Evolutionary conservation across 1,284 basidiomycete genomes (phyloP), one percentile per base, ranked within the genome.

Genomic region (Apiotrichum mycotoxinovorans): DNA sequence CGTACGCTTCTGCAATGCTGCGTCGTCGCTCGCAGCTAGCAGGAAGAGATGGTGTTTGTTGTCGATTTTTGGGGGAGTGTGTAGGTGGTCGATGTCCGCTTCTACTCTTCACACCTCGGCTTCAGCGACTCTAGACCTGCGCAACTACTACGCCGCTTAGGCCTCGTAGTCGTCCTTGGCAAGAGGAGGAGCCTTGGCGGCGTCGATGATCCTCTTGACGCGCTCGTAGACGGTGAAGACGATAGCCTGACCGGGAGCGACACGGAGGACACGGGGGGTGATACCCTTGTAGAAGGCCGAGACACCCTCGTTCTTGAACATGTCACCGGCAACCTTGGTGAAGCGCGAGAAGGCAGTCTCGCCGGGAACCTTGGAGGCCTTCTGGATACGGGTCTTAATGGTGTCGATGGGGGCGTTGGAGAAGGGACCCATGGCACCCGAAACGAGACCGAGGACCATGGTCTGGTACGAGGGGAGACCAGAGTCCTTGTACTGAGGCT

Each of bases 321-420:
- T 97, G 56, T 95, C 92, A 23, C 78, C 76, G 35, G 91, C 86
- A 61, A 98, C 95, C 47, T 83, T 83, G 20, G 83, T 75, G 68
- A 98, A 88, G 22, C 94, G 74, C 27, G 79, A 78, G 62, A 83
- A 66, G 7, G 94, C 89, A 2, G 87, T 86, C 70, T 87, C 86
- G 20, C 91, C 91, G 0, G 87, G 84, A 33, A 82, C 78, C 50
- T 87, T 86, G 5, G 86, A 84, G 0, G 92, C 83, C 67, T 94
- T 93, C 80, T 98, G 95, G 56, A 79, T 79, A 58, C 78, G 75
- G 14, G 93, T 97, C 79, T 98, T 97, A 75, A 97, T 97, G 2
- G 94, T 97, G 79, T 98, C 94, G 62, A 97, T 94, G 0, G 94
- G 94, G 7, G 94, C 94, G 62, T 97, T 97, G 27, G 92, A 94